Base-by-base conservation (phyloP, 1,284 basidiomycete species). In the Irpex sp. region DNA sequence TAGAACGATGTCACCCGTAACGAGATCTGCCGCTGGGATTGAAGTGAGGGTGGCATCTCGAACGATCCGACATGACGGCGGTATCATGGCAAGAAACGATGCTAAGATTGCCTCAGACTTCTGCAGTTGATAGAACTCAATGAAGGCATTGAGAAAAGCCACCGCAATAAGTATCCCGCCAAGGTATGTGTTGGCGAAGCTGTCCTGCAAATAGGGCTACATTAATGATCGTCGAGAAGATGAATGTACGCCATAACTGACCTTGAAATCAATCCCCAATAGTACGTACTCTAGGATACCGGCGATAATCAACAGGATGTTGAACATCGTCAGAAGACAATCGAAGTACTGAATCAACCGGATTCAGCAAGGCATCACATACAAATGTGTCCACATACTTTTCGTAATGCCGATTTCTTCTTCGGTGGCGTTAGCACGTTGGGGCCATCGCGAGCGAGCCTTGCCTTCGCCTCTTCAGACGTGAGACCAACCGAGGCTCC, bases 51-150 rank as follows among this genome's bases (percentile, higher is more conserved):
- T 77, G 3, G 85, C 84, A 64, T 87, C 85, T 49, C 89, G 84
- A 59, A 91, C 77, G 57, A 88, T 87, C 60, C 79, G 84, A 68
- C 85, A 88, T 5, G 85, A 80, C 0, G 87, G 87, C 7, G 87
- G 87, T 61, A 89, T 89, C 85, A 89, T 85, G 4, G 87, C 87
- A 36, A 89, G 77, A 77, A 89, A 89, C 1, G 85, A 87, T 1
- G 86, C 86, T 4, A 89, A 77, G 67, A 89, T 89, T 44, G 86
- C 86, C 70, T 88, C 87, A 11, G 86, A 87, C 70, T 88, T 87
- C 75, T 88, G 86, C 40, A 87, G 79, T 75, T 88, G 87, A 74
- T 87, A 88, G 72, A 86, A 89, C 72, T 89, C 87, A 70, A 89
- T 88, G 67, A 83, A 82, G 5, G 86, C 87, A 67, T 89, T 89